Evolutionary conservation across 2,329 filamentous ascomycete species (phyloP).

Genomic region (Claviceps humidiphila): DNA sequence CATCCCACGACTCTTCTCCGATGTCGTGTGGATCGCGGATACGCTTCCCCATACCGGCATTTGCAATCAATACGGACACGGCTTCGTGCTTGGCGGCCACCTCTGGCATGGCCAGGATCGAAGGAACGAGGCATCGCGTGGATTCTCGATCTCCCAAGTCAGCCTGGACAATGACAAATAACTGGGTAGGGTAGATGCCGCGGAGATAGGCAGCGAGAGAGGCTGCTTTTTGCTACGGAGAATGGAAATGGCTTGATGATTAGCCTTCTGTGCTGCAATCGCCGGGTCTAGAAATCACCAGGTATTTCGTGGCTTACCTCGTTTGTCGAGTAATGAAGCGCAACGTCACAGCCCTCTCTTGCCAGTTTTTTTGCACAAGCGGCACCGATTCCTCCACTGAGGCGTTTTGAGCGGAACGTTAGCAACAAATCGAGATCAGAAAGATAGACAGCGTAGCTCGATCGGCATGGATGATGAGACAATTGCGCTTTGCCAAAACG

Average conservation of each 20-base stretch:
- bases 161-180: constrained; percentile 2
- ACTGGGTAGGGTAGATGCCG: constrained; percentile 1
- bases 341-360: constrained; percentile 5
- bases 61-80: constrained; percentile 5
- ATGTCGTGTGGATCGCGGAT: constrained; percentile 4
- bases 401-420: neutral
- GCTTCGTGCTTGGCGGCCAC: constrained; percentile 1
- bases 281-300: no score
- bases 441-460: neutral
- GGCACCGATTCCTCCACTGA: constrained; percentile 6
- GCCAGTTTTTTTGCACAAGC: constrained; percentile 4
- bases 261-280: neutral
- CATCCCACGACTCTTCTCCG: constrained; percentile 5
- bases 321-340: constrained; percentile 5
- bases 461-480: neutral
- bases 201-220: neutral
- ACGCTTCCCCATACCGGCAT: constrained; percentile 5
- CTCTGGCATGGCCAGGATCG: neutral
- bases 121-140: constrained; percentile 2
- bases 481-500: neutral
- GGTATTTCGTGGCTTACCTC: neutral
- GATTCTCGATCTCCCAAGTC: constrained; percentile 5
- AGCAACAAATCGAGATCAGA: neutral
- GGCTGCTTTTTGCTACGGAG: constrained; percentile 3
- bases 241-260: neutral